Evolutionary conservation across 768 basidiomycete genomes (phyloP), one percentile per base, ranked within the genome.

Genomic region (Agaricus subrufescens): DNA sequence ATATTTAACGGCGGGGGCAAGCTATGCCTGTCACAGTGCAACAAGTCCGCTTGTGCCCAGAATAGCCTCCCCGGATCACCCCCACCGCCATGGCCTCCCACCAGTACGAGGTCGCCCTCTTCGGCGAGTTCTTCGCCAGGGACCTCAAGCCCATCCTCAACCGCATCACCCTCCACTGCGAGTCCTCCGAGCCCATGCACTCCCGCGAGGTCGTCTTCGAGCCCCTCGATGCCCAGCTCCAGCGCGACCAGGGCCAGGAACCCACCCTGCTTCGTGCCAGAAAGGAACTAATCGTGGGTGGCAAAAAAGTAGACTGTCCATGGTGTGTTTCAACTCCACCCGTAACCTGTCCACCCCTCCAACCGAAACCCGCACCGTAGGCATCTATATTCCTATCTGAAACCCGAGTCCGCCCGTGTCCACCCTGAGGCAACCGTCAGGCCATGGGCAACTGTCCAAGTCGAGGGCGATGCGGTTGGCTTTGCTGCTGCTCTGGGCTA

Each of bases 401-500:
- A 90, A 66, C 90, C 91, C 50, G 91, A 93, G 67, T 86, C 87
- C n/a, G 84, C 83, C 10, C 82, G 90, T 45, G 85, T 86, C 14
- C 87, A 92, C 62, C 90, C 91, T 9, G 89, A 92, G 66, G 89
- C 90, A 1, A 94, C 91, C 3, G 91, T 94, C 46, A 79, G 91
- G 48, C 89, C 91, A 9, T 92, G 91, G 86, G 85, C 89, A 12
- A 86, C 82, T 31, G 87, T 85, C 58, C 82, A 89, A 63, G 86
- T 93, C 23, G 75, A 82, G 26, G 91, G 91, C 1, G 89, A 94
- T 67, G 89, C 88, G 10, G 69, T 90, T 31, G 84, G 85, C 64
- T 91, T 92, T 66, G 89, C 89, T 12, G 86, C 83, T 50, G 87
- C 88, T 2, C 71, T 94, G 29, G 91, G 91, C 57, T 93, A 89